A percentile compares a stretch with the other conserved stretches of the same genome.
Conservation (phyloP, 2,329 filamentous ascomycete genomes). For the Colletotrichum sp. region DNA sequence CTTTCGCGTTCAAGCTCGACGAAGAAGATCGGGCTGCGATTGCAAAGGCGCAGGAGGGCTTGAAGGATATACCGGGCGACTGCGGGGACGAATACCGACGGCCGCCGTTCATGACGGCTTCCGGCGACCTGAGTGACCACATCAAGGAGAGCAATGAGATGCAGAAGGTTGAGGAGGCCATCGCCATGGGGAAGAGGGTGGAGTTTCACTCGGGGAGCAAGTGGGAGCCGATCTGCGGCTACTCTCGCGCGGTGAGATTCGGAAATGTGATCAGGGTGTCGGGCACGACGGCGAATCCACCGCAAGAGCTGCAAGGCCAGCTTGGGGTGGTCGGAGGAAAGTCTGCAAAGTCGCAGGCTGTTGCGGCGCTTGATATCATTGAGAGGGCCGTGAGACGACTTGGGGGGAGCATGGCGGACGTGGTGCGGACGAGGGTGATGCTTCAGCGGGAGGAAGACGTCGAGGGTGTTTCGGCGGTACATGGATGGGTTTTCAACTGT, state of each 20-base stretch:
- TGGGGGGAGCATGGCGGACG: constrained; percentile 3
- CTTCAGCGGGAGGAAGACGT: constrained; percentile 1
- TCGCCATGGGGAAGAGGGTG: background rate
- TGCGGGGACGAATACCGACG: constrained; percentile 29
- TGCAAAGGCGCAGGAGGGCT: constrained; percentile 9
- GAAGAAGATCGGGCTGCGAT: constrained; percentile 24
- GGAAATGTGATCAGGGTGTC: background rate
- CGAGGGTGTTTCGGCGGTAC: background rate
- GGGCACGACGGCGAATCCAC: constrained; percentile 5
- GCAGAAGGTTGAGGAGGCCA: background rate
- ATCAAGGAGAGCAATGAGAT: background rate
- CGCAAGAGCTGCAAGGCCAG: background rate
- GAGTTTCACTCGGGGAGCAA: background rate
- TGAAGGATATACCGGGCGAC: constrained; percentile 26
- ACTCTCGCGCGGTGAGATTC: background rate
- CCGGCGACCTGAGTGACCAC: constrained; percentile 1
- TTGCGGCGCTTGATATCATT: background rate
- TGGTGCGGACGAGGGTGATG: constrained; percentile 14
- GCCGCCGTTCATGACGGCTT: constrained; percentile 4
- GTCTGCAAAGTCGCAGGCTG: constrained; percentile 2
- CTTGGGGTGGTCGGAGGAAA: background rate
- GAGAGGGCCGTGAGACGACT: background rate
- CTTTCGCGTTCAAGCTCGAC: constrained; percentile 24
- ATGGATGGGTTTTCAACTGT: constrained; percentile 1
- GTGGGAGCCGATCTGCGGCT: constrained; percentile 3